phyloP scores from a whole-genome alignment of 140 eudicot species.

The Anethum foeniculum region DNA sequence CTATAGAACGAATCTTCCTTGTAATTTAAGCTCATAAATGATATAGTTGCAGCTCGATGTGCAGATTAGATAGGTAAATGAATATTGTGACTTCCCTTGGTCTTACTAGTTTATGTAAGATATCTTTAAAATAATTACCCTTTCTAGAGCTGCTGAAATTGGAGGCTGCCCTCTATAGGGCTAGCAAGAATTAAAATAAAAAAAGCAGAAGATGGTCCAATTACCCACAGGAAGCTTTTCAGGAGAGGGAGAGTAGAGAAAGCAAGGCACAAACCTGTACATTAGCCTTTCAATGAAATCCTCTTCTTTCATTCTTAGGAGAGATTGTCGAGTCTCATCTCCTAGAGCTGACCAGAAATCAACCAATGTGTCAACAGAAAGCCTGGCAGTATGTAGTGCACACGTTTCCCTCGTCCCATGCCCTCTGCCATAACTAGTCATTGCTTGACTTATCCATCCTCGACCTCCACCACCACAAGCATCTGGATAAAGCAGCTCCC shows the following conservation, averaged over 20 bases:
- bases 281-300: constrained; percentile 93
- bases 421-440: constrained; percentile 83
- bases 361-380: constrained; percentile 91
- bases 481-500: constrained; percentile 94
- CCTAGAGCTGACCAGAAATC: constrained; percentile 99
- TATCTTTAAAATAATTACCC: not conserved
- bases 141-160: not conserved
- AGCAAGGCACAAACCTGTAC: constrained; percentile 56
- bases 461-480: constrained; percentile 99
- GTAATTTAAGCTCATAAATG: not conserved
- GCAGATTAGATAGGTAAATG: not conserved
- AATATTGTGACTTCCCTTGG: not conserved
- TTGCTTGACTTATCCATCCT: constrained; percentile 98
- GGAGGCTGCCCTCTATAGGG: not conserved
- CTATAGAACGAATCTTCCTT: not conserved
- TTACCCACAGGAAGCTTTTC: not conserved
- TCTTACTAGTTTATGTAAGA: not conserved
- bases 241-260: constrained; percentile 9
- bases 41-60: not conserved
- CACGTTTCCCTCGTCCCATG: constrained; percentile 98
- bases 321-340: constrained; percentile 86
- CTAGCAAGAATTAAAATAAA: not conserved
- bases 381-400: constrained; percentile 95
- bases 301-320: constrained; percentile 95
- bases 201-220: not conserved